phyloP scores from a whole-genome alignment of 2,329 filamentous ascomycete species.

The Penicillium frequentans region DNA sequence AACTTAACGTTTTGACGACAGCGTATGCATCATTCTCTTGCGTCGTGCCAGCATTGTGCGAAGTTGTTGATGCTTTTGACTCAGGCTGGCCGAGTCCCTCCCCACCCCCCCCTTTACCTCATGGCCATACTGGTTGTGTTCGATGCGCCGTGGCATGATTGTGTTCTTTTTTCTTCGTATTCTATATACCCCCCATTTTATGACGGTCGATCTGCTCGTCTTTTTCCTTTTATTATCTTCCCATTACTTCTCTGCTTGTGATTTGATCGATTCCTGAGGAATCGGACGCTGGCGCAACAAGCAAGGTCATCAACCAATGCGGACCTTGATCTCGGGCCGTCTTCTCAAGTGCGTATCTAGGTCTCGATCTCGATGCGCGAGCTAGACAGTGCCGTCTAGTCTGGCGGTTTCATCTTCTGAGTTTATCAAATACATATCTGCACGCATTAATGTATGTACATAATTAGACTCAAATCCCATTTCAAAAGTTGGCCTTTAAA shows the following conservation, averaged over 20 bases:
- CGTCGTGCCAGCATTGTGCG: constrained; percentile 12
- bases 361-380: constrained; percentile 2
- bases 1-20: constrained; percentile 40
- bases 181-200: constrained; percentile 35
- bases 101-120: not conserved
- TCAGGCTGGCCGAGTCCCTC: constrained; percentile 15
- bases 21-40: constrained; percentile 27
- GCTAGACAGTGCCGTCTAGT: constrained; percentile 1
- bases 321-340: constrained; percentile 15
- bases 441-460: constrained; percentile 34
- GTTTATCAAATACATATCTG: constrained; percentile 21
- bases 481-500: constrained; percentile 13
- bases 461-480: constrained; percentile 25
- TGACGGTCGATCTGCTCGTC: constrained; percentile 22
- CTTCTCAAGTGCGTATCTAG: constrained; percentile 20
- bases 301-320: constrained; percentile 8
- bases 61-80: constrained; percentile 12
- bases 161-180: constrained; percentile 22
- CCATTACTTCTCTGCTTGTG: constrained; percentile 1
- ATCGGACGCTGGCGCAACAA: constrained; percentile 23
- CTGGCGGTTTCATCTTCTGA: constrained; percentile 6
- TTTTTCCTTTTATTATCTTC: constrained; percentile 14
- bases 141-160: constrained; percentile 13
- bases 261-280: constrained; percentile 14
- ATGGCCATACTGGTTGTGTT: not conserved